phyloP scores from a whole-genome alignment of 2,329 filamentous ascomycete species.

The Arachnopeziza araneosa region DNA sequence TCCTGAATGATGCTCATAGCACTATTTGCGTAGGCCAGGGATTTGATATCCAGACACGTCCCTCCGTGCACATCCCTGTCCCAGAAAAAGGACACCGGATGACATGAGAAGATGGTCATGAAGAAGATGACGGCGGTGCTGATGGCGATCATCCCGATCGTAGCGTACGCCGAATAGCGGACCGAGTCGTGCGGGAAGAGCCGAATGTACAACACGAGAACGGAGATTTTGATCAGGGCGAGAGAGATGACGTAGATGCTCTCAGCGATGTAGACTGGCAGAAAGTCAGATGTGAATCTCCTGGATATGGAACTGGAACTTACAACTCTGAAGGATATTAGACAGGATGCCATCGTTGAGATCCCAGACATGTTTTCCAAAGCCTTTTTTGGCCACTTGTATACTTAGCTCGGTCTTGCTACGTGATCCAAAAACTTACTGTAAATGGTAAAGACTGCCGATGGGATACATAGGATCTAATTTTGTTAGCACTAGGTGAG shows the following conservation, averaged over 20 bases:
- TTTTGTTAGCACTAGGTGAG: not conserved
- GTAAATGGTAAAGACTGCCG: not conserved
- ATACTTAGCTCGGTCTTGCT: not conserved
- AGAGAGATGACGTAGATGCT: constrained; percentile 4
- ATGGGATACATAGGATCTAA: not conserved
- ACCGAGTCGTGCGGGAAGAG: constrained; percentile 1
- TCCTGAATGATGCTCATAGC: constrained; percentile 49
- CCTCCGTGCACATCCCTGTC: constrained; percentile 3
- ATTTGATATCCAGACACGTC: not conserved
- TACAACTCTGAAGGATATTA: constrained; percentile 2
- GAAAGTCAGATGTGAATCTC: too few relatives aligned
- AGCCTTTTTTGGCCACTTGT: constrained; percentile 7
- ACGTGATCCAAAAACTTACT: constrained; percentile 1
- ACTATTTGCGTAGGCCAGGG: not conserved
- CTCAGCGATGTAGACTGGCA: constrained; percentile 7
- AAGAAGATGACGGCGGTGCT: not conserved
- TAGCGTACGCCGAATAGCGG: not conserved
- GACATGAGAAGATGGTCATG: constrained; percentile 12
- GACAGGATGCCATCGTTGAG: constrained; percentile 6
- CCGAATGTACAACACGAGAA: constrained; percentile 5
- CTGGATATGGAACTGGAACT: too few relatives aligned
- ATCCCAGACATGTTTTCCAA: constrained; percentile 9
- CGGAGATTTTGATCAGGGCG: constrained; percentile 3
- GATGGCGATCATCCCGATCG: not conserved
- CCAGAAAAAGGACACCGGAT: constrained; percentile 13